Evolutionary conservation across 257 asterid species (phyloP).

Genomic region (Lavandula angustifolia): DNA sequence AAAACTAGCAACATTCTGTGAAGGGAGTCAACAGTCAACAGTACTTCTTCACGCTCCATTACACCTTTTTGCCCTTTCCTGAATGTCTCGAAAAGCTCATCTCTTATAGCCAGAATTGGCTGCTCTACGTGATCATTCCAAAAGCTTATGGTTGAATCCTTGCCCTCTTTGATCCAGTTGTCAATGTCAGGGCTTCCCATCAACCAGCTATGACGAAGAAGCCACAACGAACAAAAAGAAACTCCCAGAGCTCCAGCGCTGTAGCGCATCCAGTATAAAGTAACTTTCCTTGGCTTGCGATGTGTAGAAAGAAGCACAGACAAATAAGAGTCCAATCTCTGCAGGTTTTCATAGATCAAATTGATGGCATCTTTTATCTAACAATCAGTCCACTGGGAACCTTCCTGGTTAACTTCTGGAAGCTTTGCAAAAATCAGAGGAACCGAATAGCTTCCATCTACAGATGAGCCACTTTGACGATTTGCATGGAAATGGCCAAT

Average conservation of each 20-base stretch:
- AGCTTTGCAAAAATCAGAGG: conserved; percentile 83
- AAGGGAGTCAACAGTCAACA: conserved; percentile 83
- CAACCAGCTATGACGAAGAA: conserved; percentile 91
- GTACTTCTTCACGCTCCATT: conserved; percentile 94
- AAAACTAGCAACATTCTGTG: conserved; percentile 92
- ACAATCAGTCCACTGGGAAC: conserved; percentile 85
- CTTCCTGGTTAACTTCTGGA: conserved; percentile 84
- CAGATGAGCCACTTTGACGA: conserved; percentile 79
- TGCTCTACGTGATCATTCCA: conserved; percentile 98
- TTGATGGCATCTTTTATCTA: conserved; percentile 80
- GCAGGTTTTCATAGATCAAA: conserved; percentile 75
- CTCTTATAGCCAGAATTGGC: conserved; percentile 84
- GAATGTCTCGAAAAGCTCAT: conserved; percentile 96
- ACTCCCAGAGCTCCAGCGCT: conserved; percentile 79
- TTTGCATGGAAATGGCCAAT: conserved; percentile 85
- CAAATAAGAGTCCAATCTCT: conserved; percentile 72
- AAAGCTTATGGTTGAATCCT: conserved; percentile 72
- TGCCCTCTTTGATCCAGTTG: conserved; percentile 89
- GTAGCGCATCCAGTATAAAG: conserved; percentile 84
- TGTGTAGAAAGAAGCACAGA: conserved; percentile 74
- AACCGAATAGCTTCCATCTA: conserved; percentile 81
- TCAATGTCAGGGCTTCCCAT: conserved; percentile 98
- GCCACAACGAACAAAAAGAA: conserved; percentile 85
- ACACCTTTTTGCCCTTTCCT: conserved; percentile 91
- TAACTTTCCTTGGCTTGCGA: conserved; percentile 71